These are phyloP conservation scores for Fusarium sp. DNA, from an alignment of 2,329 filamentous ascomycete genomes.

Conservation along the genomic window DNA sequence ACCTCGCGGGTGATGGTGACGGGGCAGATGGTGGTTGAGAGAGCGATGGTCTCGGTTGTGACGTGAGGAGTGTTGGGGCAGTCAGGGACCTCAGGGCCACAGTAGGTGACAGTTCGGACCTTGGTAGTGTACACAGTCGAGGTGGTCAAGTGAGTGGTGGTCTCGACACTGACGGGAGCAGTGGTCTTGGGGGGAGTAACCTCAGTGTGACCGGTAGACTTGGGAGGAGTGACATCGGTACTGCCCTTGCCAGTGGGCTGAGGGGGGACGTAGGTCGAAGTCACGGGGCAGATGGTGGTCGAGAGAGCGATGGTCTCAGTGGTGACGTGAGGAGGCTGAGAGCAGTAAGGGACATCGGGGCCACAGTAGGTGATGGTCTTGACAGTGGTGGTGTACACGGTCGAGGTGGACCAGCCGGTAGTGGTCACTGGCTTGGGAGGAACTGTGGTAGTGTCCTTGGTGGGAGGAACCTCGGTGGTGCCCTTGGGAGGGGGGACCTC, in stretches of 20 bases:
- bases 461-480: constrained; percentile 19
- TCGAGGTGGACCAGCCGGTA: constrained; percentile 20
- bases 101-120: constrained; percentile 28
- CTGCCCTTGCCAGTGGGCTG: neutral
- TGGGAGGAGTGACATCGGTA: constrained; percentile 14
- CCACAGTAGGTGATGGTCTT: constrained; percentile 30
- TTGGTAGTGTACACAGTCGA: constrained; percentile 30
- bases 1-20: constrained; percentile 25
- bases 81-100: constrained; percentile 18
- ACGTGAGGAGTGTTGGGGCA: constrained; percentile 18
- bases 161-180: neutral
- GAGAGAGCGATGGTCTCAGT: constrained; percentile 30
- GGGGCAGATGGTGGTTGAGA: constrained; percentile 29
- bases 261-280: neutral
- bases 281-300: constrained; percentile 32
- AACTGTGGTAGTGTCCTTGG: neutral
- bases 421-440: neutral
- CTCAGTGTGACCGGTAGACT: constrained; percentile 17
- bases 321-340: constrained; percentile 20
- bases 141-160: constrained; percentile 42
- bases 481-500: neutral
- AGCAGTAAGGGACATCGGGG: constrained; percentile 22
- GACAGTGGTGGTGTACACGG: constrained; percentile 35
- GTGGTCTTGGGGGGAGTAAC: neutral
- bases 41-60: constrained; percentile 31